These are phyloP conservation scores for Rhodotorula sp. DNA, from an alignment of 1,284 basidiomycete genomes.

Conservation along the genomic window DNA sequence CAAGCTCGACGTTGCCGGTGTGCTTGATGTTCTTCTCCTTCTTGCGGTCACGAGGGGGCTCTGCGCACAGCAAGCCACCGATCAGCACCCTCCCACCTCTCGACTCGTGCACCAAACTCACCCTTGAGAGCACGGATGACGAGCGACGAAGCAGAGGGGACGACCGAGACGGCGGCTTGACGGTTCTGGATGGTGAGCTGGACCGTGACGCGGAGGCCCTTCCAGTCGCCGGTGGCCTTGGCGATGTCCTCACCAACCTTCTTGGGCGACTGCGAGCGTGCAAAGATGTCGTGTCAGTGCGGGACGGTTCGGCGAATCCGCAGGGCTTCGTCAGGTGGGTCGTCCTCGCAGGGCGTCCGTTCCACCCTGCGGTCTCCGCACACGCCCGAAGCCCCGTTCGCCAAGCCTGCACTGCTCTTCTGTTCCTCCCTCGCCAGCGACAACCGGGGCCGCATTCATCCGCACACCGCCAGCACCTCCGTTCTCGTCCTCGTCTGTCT, in stretches of 20 bases:
- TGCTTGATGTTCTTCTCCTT: constrained; percentile 99
- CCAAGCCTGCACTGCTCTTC: no score
- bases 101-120: constrained; percentile 50
- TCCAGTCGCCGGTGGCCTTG: constrained; percentile 98
- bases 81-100: background rate
- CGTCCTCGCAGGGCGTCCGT: no score
- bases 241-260: constrained; percentile 99
- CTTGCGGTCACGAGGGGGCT: constrained; percentile 98
- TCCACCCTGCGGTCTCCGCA: no score
- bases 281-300: no score
- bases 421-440: no score
- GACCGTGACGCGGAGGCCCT: constrained; percentile 98
- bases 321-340: no score
- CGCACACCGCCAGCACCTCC: background rate
- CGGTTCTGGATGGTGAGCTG: constrained; percentile 99
- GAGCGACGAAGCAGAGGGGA: constrained; percentile 95
- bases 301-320: constrained; percentile 1
- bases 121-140: constrained; percentile 99
- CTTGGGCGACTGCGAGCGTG: constrained; percentile 79
- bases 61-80: constrained; percentile 53
- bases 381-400: no score
- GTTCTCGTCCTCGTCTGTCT: background rate
- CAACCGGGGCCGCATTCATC: no score
- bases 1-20: constrained; percentile 88
- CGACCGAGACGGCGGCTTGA: constrained; percentile 95